phyloP scores from a whole-genome alignment of 257 asterid species.

The Osmanthus fragrans region DNA sequence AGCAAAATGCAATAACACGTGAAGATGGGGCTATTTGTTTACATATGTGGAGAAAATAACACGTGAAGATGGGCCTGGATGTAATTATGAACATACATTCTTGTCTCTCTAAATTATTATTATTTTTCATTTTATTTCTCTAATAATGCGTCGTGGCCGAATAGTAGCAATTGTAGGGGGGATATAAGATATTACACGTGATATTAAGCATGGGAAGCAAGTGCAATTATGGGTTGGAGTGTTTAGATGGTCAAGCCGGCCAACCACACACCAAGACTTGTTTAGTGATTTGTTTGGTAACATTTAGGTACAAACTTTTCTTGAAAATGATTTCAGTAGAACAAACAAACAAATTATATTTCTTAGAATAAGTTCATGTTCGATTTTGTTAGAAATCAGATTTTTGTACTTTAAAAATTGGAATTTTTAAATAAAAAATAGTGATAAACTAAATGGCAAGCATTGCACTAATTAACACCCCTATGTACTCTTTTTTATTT shows the following conservation, averaged over 20 bases:
- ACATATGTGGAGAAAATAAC: slow-evolving; percentile 47
- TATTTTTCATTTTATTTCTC: background rate
- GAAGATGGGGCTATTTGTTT: no score
- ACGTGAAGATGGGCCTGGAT: slow-evolving; percentile 44
- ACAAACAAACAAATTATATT: no score
- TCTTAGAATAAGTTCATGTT: no score
- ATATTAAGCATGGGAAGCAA: slow-evolving; percentile 39
- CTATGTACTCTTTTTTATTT: no score
- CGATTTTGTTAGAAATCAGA: no score
- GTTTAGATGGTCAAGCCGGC: slow-evolving; percentile 31
- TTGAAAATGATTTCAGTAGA: background rate
- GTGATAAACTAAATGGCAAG: no score
- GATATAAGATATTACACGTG: slow-evolving; percentile 8
- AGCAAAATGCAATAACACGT: slow-evolving; percentile 41
- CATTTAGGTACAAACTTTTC: background rate
- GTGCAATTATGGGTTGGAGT: slow-evolving; percentile 28
- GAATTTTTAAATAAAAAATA: no score
- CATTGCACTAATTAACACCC: no score
- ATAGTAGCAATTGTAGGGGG: slow-evolving; percentile 14
- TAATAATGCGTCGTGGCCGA: slow-evolving; percentile 24
- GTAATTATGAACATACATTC: slow-evolving; percentile 24
- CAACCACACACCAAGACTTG: background rate
- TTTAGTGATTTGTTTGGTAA: background rate
- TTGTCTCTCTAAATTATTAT: slow-evolving; percentile 2
- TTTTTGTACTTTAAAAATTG: no score